Conservation (phyloP, 176 grass and related monocot species). For the Secale cereale region DNA sequence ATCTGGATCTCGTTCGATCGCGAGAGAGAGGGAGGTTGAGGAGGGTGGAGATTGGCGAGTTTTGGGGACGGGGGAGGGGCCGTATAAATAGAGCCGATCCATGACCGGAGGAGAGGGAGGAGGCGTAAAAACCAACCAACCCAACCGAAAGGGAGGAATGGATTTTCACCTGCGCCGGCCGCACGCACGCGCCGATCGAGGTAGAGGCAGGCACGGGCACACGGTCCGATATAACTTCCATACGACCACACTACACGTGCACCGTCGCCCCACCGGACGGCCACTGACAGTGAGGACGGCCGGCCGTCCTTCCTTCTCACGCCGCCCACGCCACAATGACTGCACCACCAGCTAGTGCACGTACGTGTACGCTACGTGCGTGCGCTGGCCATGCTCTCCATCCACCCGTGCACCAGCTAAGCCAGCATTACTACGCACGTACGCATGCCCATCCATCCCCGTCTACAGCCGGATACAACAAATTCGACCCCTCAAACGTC, state of each 20-base stretch:
- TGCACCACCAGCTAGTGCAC: neutral
- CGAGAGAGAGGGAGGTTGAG: neutral
- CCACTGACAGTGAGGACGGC: neutral
- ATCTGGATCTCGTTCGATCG: slow-evolving; percentile 5
- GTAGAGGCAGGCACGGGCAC: too few species aligned
- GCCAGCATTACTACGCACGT: neutral
- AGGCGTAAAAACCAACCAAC: neutral
- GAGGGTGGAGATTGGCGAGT: neutral
- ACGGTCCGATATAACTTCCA: neutral
- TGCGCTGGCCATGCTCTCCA: neutral
- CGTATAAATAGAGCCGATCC: neutral
- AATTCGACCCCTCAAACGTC: fast-evolving
- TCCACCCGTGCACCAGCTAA: neutral
- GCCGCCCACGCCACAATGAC: too few species aligned
- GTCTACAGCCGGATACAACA: too few species aligned
- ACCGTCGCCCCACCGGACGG: neutral
- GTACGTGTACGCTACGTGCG: neutral
- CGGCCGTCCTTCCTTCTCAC: neutral
- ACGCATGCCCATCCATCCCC: neutral
- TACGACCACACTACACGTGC: neutral
- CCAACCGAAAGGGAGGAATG: neutral
- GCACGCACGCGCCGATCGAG: neutral
- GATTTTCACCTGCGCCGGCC: neutral
- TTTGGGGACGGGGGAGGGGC: neutral
- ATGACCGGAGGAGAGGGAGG: neutral